Percentiles rank a stretch among this genome's conserved stretches.
phyloP scores from a whole-genome alignment of 176 grass and related monocot genomes.

The Aegilops tauschii region DNA sequence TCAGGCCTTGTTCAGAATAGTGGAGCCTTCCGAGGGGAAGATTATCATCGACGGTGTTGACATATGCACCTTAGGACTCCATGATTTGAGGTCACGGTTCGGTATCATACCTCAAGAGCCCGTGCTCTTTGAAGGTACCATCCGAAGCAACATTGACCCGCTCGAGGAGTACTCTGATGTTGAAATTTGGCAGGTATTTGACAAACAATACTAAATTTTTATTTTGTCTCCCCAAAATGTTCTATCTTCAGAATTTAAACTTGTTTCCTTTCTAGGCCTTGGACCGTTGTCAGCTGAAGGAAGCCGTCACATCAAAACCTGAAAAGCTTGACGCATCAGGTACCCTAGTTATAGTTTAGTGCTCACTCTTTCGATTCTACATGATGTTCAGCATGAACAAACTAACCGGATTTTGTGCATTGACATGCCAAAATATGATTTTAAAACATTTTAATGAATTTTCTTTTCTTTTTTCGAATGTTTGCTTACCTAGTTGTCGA shows the following conservation, averaged over 20 bases:
- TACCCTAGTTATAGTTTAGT: slow-evolving; percentile 30
- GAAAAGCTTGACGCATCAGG: slow-evolving; percentile 94
- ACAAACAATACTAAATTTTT: neutral
- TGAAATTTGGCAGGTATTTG: slow-evolving; percentile 92
- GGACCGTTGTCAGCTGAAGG: slow-evolving; percentile 91
- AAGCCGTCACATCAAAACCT: slow-evolving; percentile 71
- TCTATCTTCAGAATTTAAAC: slow-evolving; percentile 7
- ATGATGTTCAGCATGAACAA: neutral
- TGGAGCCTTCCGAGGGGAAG: slow-evolving; percentile 77
- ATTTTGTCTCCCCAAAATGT: neutral
- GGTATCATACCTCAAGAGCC: slow-evolving; percentile 98
- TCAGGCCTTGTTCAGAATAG: slow-evolving; percentile 95
- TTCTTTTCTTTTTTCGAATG: neutral
- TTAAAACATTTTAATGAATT: neutral
- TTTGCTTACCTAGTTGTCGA: slow-evolving; percentile 62
- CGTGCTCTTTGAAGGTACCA: slow-evolving; percentile 90
- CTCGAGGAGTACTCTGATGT: slow-evolving; percentile 86
- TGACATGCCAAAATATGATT: neutral
- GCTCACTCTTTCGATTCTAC: neutral
- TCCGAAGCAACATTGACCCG: slow-evolving; percentile 85
- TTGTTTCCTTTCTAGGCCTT: slow-evolving; percentile 57
- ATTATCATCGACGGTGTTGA: slow-evolving; percentile 81
- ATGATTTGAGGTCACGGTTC: slow-evolving; percentile 93
- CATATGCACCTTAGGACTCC: slow-evolving; percentile 91
- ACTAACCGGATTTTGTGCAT: neutral